These are phyloP conservation scores for Gomphus bonarii DNA, from an alignment of 1,284 basidiomycete genomes.

Conservation along the genomic window DNA sequence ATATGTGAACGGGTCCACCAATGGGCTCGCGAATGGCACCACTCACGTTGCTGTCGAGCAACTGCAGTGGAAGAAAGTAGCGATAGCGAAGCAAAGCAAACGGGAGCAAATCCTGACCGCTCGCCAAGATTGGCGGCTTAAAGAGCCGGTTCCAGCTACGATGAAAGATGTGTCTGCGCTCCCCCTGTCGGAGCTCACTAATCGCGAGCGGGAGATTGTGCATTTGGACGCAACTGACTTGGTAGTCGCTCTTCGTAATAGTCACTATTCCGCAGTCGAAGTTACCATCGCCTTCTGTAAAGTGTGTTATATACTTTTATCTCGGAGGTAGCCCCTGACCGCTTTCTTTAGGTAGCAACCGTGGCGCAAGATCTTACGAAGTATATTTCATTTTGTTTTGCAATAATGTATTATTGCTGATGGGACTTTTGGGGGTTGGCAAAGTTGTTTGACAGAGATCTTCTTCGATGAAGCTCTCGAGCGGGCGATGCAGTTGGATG, in stretches of 20 bases:
- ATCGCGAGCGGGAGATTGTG: conserved; percentile 25
- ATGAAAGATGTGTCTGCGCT: conserved; percentile 23
- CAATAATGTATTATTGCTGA: background rate
- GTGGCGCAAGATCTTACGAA: conserved; percentile 25
- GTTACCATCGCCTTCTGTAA: conserved; percentile 25
- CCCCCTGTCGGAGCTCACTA: conserved; percentile 21
- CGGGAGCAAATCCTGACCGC: conserved; percentile 21
- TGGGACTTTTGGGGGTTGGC: conserved; percentile 7
- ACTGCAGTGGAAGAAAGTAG: conserved; percentile 10
- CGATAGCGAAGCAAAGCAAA: conserved; percentile 14
- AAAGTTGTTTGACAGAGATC: conserved; percentile 50
- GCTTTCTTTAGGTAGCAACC: conserved; percentile 20
- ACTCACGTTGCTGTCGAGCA: conserved; percentile 2
- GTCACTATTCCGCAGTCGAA: conserved; percentile 26
- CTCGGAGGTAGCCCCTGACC: background rate
- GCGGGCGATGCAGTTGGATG: conserved; percentile 42
- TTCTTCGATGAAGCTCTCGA: conserved; percentile 41
- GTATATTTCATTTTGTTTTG: background rate
- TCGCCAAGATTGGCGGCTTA: conserved; percentile 24
- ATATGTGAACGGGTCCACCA: background rate
- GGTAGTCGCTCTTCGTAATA: conserved; percentile 19
- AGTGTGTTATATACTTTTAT: background rate
- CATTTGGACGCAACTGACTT: conserved; percentile 25
- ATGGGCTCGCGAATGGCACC: background rate
- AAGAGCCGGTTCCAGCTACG: conserved; percentile 15